phyloP scores from a whole-genome alignment of 495 filamentous ascomycete genomes.

The Podospora sp. region DNA sequence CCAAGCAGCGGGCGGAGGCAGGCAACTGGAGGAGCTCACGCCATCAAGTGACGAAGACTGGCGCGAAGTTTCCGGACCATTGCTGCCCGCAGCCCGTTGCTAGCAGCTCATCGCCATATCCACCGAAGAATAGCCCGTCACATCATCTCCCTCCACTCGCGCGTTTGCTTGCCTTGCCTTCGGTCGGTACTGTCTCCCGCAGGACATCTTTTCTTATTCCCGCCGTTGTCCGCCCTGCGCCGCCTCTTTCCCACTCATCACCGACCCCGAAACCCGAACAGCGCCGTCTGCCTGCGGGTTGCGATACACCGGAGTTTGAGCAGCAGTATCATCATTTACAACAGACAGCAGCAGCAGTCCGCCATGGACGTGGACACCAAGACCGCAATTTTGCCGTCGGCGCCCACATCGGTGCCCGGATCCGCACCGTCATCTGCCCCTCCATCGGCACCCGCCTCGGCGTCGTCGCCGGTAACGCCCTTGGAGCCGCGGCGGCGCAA shows the following conservation, averaged over 20 bases:
- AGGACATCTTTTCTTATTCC: conserved; percentile 12
- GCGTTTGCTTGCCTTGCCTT: neutral
- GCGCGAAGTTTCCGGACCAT: neutral
- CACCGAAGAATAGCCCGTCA: neutral
- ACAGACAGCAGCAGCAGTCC: neutral
- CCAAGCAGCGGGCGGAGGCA: conserved; percentile 10
- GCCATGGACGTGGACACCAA: conserved; percentile 31
- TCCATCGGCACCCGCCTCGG: conserved; percentile 15
- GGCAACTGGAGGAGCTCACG: neutral
- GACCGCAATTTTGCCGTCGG: conserved; percentile 3
- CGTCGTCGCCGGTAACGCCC: conserved; percentile 17
- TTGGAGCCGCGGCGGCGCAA: conserved; percentile 41
- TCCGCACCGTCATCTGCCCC: conserved; percentile 12
- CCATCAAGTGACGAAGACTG: neutral
- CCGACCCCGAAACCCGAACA: neutral
- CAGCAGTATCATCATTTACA: no score
- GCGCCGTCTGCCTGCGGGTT: neutral
- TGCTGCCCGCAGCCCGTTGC: conserved; percentile 5
- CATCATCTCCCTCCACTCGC: neutral
- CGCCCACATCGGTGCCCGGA: conserved; percentile 12
- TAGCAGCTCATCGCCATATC: neutral
- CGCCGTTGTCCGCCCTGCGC: conserved; percentile 13
- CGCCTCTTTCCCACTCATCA: neutral
- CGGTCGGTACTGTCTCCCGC: neutral
- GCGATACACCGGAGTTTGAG: conserved; percentile 13